Base-by-base conservation (phyloP, 2,329 filamentous ascomycete species). In the Colletotrichum liaoningense region DNA sequence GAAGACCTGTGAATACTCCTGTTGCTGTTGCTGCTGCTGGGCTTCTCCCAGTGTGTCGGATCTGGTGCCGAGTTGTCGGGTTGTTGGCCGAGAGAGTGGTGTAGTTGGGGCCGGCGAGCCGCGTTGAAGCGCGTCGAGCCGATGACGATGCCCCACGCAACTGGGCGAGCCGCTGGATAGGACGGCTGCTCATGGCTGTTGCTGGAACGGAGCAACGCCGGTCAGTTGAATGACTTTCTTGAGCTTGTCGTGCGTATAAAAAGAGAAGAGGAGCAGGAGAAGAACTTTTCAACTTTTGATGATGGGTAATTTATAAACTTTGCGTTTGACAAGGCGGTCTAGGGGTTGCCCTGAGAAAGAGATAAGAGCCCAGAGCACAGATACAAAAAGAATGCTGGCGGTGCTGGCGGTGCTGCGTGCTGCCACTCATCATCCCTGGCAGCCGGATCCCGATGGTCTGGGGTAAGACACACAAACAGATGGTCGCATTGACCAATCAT, bases 51-150 rank as follows among this genome's bases (percentile, higher is more conserved):
- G 28, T 26, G 46, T 30, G 24, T 46, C 63, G 63, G 63, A 42
- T 56, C 9, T n/a, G 49, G 4, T 56, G 33, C 63, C 63, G 63
- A 65, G 33, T 42, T n/a, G 52, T 65, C 63, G 63, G 58, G 60
- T 62, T 62, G 55, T 38, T 28, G 16, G 35, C 56, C 60, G 67
- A 60, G 46, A 57, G 5, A 24, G 56, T 38, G 60, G 49, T 55
- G 60, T 46, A 35, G 26, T 60, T 38, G 46, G 63, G 28, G 35
- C 58, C 30, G 46, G 35, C 59, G 22, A 58, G 59, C 67, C 70
- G 70, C 67, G 70, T 70, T 54, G 63, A 73, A 73, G 70, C 70
- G 70, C 56, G 67, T 60, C 69, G 67, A 73, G 56, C 60, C 70
- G 42, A 22, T 49, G 70, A 59, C 19, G 60, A 59, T 24, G 60